Base-by-base conservation (phyloP, 306 rosid species). In the Prunus padus region DNA sequence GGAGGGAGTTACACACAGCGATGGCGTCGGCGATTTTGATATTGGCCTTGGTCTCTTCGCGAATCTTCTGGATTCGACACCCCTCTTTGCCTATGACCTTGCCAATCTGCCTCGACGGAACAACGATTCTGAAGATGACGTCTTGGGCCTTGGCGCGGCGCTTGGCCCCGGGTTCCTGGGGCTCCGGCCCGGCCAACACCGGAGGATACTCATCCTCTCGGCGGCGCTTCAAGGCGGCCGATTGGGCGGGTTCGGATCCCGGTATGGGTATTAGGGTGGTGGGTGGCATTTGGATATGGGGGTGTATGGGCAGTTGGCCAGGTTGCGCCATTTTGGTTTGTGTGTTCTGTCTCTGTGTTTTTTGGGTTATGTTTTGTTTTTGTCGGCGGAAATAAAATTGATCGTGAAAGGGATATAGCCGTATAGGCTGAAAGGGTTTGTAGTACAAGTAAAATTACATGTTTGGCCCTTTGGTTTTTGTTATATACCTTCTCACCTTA, bases 71-170 rank as follows among this genome's bases (percentile, higher is more conserved):
- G 16, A 94, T 90, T 75, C 96, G 87, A 70, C 89, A 88, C 37
- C 98, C 98, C 56, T 87, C 95, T 78, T 90, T 94, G 19, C 98
- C 98, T 12, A 94, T 94, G 40, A 94, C 98, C 86, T 94, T 94
- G 26, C 97, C 98, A 86, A 94, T 94, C 95, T 91, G 98, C 82
- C 82, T 79, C 50, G 97, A 87, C 44, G 98, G 98, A 33, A 88
- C 96, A 1, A 94, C 84, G 69, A 91, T 89, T 86, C 98, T 79
- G 74, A 94, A 92, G 22, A 90, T 84, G 51, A 92, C 97, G 76
- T 94, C 97, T 68, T 89, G 96, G 3, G 85, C 88, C 79, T 84
- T 84, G 1, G 72, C 89, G 23, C 69, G 83, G 75, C 90, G 86
- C 84, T 90, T 91, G 11, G 93, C 75, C 40, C 86, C 90, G 1